Conservation (phyloP, 148 eudicot species). For the Cornus florida region DNA sequence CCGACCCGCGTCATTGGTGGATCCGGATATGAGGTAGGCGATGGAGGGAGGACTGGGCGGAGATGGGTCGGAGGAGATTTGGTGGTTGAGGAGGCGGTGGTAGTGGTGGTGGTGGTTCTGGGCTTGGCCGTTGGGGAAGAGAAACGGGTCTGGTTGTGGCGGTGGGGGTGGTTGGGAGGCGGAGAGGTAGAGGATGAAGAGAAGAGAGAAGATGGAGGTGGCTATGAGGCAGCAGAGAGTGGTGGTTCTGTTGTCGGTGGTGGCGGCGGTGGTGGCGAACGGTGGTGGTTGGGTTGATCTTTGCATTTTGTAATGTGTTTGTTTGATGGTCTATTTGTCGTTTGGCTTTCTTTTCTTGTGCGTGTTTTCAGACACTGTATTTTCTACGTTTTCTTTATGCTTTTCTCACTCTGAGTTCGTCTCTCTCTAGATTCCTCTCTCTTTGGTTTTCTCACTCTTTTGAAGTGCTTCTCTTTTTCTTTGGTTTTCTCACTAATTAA, state of each 20-base stretch:
- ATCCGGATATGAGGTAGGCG: slow-evolving; percentile 79
- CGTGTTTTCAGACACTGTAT: no score
- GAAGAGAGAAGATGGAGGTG: slow-evolving; percentile 37
- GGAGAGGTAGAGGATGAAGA: slow-evolving; percentile 35
- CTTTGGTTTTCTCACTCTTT: no score
- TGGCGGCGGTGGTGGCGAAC: background rate
- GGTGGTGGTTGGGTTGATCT: slow-evolving; percentile 27
- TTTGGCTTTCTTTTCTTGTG: no score
- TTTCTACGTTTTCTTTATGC: no score
- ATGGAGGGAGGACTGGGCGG: slow-evolving; percentile 52
- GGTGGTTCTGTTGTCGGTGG: slow-evolving; percentile 27
- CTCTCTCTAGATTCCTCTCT: no score
- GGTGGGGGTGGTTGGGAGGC: slow-evolving; percentile 5
- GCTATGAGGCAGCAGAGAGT: slow-evolving; percentile 26
- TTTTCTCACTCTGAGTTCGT: no score
- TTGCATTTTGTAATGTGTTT: slow-evolving; percentile 22
- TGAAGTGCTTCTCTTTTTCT: no score
- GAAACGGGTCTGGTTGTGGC: slow-evolving; percentile 21
- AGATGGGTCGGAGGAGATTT: slow-evolving; percentile 3
- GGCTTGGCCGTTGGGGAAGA: slow-evolving; percentile 17
- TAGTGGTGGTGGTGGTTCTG: slow-evolving; percentile 15
- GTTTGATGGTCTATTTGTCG: background rate
- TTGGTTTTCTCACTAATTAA: no score
- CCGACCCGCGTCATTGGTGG: slow-evolving; percentile 41
- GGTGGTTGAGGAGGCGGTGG: slow-evolving; percentile 24